Base-by-base conservation (phyloP, 495 filamentous ascomycete species). In the Xylaria longipes region DNA sequence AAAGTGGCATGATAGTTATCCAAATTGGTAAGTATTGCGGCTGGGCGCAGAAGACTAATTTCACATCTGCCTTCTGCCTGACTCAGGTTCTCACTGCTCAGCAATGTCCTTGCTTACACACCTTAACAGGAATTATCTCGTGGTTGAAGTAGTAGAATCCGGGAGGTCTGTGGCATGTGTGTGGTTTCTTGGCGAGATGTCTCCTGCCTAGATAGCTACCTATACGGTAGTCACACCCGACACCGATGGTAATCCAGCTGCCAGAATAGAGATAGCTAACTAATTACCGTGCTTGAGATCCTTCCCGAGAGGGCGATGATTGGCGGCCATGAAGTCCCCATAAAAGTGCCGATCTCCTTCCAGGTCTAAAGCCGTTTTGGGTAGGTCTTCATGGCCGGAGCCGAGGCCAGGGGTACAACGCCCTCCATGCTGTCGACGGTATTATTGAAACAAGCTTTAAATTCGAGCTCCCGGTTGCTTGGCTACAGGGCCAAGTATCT, bases 261-360 rank as follows among this genome's bases (percentile, higher is more conserved):
- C 37, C 39, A 46, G 25, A 64, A 64, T 41, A 41, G 39, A 27
- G 22, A 43, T 43, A 64, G 61, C 39, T 64, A 64, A 25, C 37
- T 31, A 27, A 45, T 29, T 31, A 20, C 39, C 22, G 12, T 64
- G 25, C 27, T 64, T 50, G 62, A 65, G 41, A 31, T 65, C 62
- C 62, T 65, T 65, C 62, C 43, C 15, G 41, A n/a, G 62, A 65
- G 20, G 41, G 62, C 15, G 41, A 33, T 65, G 62, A 65, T 65
- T 65, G 43, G 35, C 62, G 12, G 17, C 35, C 15, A 48, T 33
- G 17, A 22, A n/a, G 29, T n/a, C 62, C 17, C 62, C 62, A 50
- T 48, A 48, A 50, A 65, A 31, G 9, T 65, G 62, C 43, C 43
- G 62, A 65, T 65, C 62, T n/a, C 43, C 22, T 35, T 35, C 8